Percentiles rank a stretch among this genome's conserved stretches.
Evolutionary conservation across 108 stramenopile genomes (phyloP).

Genomic region (Aurantiochytrium sp.): DNA sequence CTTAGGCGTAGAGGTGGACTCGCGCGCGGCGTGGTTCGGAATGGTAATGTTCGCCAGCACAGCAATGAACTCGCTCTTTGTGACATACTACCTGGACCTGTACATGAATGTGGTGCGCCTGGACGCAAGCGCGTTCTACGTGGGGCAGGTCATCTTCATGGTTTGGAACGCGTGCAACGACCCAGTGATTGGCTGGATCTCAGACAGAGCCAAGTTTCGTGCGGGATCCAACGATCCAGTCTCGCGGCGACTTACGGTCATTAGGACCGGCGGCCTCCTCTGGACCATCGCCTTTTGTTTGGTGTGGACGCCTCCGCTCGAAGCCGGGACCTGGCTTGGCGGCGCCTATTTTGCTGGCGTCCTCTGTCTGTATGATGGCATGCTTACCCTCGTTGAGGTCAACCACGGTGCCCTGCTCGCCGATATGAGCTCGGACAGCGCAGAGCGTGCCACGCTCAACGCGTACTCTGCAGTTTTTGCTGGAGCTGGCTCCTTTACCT

Average conservation of each 20-base stretch:
- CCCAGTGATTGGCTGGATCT: constrained; percentile 24
- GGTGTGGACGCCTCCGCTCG: background rate
- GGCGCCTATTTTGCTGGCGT: background rate
- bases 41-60: background rate
- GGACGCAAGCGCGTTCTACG: background rate
- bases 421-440: background rate
- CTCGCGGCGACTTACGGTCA: background rate
- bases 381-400: constrained; percentile 18
- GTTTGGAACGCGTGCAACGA: constrained; percentile 26
- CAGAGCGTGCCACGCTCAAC: background rate
- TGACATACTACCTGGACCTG: constrained; percentile 20
- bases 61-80: constrained; percentile 15
- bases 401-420: constrained; percentile 22
- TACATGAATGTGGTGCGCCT: background rate
- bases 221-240: background rate
- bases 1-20: too few relatives aligned
- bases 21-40: background rate
- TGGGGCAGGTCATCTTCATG: constrained; percentile 13
- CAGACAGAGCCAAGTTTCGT: background rate
- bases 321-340: background rate
- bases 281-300: constrained; percentile 9
- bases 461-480: constrained; percentile 6
- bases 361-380: constrained; percentile 20
- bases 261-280: background rate
- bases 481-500: background rate